Evolutionary conservation across 2,329 filamentous ascomycete genomes (phyloP).

Genomic region (Aspergillus alliaceus): DNA sequence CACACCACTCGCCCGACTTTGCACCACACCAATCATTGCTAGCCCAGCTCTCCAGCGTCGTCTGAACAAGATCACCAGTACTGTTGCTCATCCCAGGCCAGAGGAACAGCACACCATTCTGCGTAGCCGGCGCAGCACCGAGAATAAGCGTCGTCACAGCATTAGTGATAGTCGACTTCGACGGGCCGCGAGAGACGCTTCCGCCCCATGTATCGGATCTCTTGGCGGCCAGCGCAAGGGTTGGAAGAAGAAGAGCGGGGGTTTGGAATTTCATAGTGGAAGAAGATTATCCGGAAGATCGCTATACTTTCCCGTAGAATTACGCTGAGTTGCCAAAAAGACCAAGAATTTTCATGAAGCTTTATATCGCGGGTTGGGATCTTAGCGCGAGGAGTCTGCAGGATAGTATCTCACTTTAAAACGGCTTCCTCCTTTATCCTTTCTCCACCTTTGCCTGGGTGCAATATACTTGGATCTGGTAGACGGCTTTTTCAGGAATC

Average conservation of each 20-base stretch:
- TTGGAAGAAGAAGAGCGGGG: conserved; percentile 15
- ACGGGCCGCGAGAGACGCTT: conserved; percentile 38
- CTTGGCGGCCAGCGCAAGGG: conserved; percentile 13
- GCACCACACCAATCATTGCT: conserved; percentile 46
- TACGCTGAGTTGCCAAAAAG: too few relatives aligned
- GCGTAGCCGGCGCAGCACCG: conserved; percentile 37
- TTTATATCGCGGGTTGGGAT: background rate
- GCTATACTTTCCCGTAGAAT: too few relatives aligned
- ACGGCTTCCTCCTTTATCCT: background rate
- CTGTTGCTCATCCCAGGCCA: conserved; percentile 50
- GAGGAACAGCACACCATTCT: conserved; percentile 42
- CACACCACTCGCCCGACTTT: conserved; percentile 40
- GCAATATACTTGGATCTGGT: background rate
- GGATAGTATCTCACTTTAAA: background rate
- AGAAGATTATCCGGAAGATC: too few relatives aligned
- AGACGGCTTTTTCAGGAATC: background rate
- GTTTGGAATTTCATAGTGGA: conserved; percentile 10
- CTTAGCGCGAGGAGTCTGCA: background rate
- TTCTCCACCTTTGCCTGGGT: background rate
- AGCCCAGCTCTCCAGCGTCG: conserved; percentile 44
- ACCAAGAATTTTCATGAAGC: too few relatives aligned
- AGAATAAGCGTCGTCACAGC: conserved; percentile 45
- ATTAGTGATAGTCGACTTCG: conserved; percentile 40
- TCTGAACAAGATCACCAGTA: conserved; percentile 46
- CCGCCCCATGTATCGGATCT: conserved; percentile 38